A percentile compares a stretch with the other conserved stretches of the same genome.
These are phyloP conservation scores for Coemansia sp. DNA, from an alignment of 192 early-diverging fungal species.

Conservation along the genomic window DNA sequence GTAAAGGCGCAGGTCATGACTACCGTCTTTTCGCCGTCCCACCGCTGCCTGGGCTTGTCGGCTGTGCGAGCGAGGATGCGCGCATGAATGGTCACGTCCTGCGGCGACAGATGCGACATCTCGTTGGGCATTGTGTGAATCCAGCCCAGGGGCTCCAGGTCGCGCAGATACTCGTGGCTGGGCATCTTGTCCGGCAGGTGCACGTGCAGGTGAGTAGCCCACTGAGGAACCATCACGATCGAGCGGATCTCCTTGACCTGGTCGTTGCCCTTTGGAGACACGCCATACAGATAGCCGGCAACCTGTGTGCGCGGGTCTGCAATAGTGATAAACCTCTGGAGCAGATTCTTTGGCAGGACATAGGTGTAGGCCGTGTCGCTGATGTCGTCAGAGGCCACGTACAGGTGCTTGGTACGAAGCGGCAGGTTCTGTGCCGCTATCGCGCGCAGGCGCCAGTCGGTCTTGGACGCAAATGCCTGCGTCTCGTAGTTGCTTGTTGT, in stretches of 20 bases:
- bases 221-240: constrained; percentile 96
- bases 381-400: constrained; percentile 94
- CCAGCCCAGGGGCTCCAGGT: constrained; percentile 96
- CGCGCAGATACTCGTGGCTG: constrained; percentile 84
- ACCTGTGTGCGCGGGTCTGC: constrained; percentile 94
- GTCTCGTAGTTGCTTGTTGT: constrained; percentile 97
- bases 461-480: constrained; percentile 97
- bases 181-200: constrained; percentile 86
- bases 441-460: constrained; percentile 98
- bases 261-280: constrained; percentile 80
- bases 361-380: constrained; percentile 93
- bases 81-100: constrained; percentile 89
- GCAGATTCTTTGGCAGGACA: constrained; percentile 95
- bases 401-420: constrained; percentile 93
- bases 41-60: constrained; percentile 60
- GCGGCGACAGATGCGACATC: constrained; percentile 77
- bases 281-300: constrained; percentile 92
- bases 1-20: constrained; percentile 96
- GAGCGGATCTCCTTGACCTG: constrained; percentile 94
- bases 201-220: constrained; percentile 94
- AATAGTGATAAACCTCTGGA: constrained; percentile 94
- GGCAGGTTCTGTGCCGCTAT: constrained; percentile 94
- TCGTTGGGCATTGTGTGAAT: constrained; percentile 97
- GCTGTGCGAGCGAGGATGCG: constrained; percentile 81
- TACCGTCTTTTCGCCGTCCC: constrained; percentile 95